Base-by-base conservation (phyloP, 1,139 yeast genomes). In the Kurtzmaniella natalensis region DNA sequence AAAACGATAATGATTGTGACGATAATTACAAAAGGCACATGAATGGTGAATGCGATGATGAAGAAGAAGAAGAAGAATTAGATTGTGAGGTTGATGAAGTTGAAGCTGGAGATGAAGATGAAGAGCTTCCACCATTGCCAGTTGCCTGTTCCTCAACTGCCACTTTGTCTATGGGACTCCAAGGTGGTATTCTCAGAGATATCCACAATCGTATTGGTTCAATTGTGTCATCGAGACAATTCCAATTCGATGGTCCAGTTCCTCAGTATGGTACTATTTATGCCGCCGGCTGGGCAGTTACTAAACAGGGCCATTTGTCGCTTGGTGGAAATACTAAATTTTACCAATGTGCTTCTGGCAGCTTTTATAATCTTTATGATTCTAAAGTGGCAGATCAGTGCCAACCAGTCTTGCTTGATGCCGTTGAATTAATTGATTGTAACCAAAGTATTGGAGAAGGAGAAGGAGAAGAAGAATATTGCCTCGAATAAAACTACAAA, bases 161-260 rank as follows among this genome's bases (percentile, higher is more conserved):
- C 11, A 59, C 69, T 4, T 56, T 64, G 23, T 47, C 44, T 42
- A 56, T 65, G 57, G 46, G 52, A 4, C 53, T 66, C 26, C 42
- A 46, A 7, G 61, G 59, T 24, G 63, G 69, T 2, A 51, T 64
- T 17, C 53, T 68, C 35, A 49, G 55, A 27, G 72, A 68, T 43
- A 44, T 60, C 9, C 55, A 48, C 24, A 51, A 55, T 32, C 49
- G 72, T 41, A 59, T 66, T 33, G 74, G 72, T 3, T 55, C 70
- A 17, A 65, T 68, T 42, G 73, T 67, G 13, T 54, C 64, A 2
- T 61, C 61, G 34, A 60, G 58, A 35, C 72, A 68, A 44, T 63
- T 68, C 45, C 73, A 65, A 47, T 68, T 69, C 40, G 74, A 69
- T 43, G 70, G 71, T 3, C 70, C 72, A 11, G 56, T 63, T 16